phyloP scores from a whole-genome alignment of 2,329 filamentous ascomycete species.

The Drechslerella dactyloides region DNA sequence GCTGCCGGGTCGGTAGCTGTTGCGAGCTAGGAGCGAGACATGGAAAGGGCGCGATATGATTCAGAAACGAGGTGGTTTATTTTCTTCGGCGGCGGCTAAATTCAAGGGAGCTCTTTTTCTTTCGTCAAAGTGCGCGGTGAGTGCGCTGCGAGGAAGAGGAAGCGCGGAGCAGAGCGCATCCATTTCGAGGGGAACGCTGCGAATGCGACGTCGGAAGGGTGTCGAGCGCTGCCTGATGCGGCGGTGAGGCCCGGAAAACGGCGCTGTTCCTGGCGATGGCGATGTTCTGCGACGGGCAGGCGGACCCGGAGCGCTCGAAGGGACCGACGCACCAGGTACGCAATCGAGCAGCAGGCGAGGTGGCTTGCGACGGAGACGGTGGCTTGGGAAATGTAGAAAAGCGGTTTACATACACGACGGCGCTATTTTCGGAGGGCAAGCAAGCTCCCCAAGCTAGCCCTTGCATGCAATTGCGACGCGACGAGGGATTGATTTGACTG shows the following conservation, averaged over 20 bases:
- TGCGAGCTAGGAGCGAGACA: neutral
- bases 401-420: neutral
- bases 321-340: neutral
- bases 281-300: neutral
- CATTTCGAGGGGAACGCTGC: neutral
- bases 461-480: neutral
- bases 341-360: neutral
- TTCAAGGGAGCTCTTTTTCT: too few relatives aligned
- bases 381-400: neutral
- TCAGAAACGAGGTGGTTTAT: too few relatives aligned
- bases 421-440: constrained; percentile 47
- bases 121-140: too few relatives aligned
- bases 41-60: too few relatives aligned
- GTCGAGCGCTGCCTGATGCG: neutral
- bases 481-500: too few relatives aligned
- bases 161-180: neutral
- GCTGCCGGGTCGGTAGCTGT: neutral
- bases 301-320: neutral
- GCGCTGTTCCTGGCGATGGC: constrained; percentile 19
- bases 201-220: neutral
- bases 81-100: too few relatives aligned
- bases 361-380: neutral
- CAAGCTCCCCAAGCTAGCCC: constrained; percentile 30
- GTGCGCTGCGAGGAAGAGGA: neutral
- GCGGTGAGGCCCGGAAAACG: constrained; percentile 18